Base-by-base conservation (phyloP, 2,329 filamentous ascomycete species). In the Diatrype stigma region DNA sequence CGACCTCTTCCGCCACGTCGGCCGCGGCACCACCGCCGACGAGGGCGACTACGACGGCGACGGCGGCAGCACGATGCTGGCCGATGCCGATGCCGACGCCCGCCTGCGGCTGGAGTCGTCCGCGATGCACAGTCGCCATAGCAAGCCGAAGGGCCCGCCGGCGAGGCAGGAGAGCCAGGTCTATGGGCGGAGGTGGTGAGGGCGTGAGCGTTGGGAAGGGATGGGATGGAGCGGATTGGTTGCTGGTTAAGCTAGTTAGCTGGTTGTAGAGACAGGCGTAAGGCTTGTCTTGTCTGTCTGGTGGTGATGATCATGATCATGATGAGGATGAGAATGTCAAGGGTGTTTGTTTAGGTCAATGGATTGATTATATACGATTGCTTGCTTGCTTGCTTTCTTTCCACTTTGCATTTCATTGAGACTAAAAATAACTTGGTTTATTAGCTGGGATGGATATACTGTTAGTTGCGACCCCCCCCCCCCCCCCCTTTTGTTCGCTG, bases 1-100 rank as follows among this genome's bases (percentile, higher is more conserved):
- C 69, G 86, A 89, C 46, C 79, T 99, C 51, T 99, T 99, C 74
- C 84, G 83, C 56, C 84, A 85, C 28, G 86, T 90, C 62, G 55
- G 57, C 35, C 49, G 6, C 34, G 6, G 6, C 40, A 22, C 38
- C 14, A 4, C 21, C 21, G 22, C 5, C 21, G 22, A 5, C 6
- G 80, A 79, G 0, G 80, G 84, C 58, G 67, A 69, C 35, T 71
- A 71, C 19, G 66, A 71, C 47, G 72, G 70, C 23, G 70, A 73
- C 38, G 67, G 64, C 6, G 49, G 50, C 46, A 22, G 52, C 26
- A 60, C 56, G 21, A 17, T 32, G 12, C 22, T 48, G 8, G 51
- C 28, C 17, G 59, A 62, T 21, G 50, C 52, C 12, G 46, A 52
- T 2, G 52, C 47, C 45, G 26, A 30, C 6, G 26, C 26, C 10